Base-by-base conservation (phyloP, 2,329 filamentous ascomycete genomes). In the Neurospora sp. region DNA sequence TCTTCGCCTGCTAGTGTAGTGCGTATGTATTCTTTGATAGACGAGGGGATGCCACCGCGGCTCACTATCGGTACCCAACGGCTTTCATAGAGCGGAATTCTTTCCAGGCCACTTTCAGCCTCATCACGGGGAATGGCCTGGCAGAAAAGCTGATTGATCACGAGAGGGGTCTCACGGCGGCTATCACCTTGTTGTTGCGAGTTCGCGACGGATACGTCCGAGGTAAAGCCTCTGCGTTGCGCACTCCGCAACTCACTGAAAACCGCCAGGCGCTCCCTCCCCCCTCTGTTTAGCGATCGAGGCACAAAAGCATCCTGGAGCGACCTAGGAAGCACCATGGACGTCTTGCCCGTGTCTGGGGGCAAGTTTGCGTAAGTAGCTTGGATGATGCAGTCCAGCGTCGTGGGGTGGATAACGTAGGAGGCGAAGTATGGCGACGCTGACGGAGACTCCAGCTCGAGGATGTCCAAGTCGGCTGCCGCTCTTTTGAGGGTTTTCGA, bases 391-490 rank as follows among this genome's bases (percentile, higher is more conserved):
- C 72, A 70, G 65, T 77, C 76, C 6, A 76, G 72, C 17, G 76
- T 77, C 28, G 69, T 76, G 0, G 75, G 76, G 65, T 77, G 75
- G 17, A 77, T 40, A 6, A 75, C 62, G 66, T 72, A 67, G 10
- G 17, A 15, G 33, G 65, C 37, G 4, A 11, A n/a, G 19, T 52
- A 19, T 12, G 66, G n/a, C 36, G 66, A 38, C 66, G 41, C n/a
- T 19, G 39, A 38, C 36, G 17, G 38, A 39, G 38, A 39, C 38
- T 39, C 38, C 38, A 39, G 38, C 38, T 39, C 19, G 39, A 41
- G 17, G 33, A 52, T 52, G 66, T 17, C 66, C n/a, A 68, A 23
- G 38, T 12, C 28, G 19, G 66, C 46, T 23, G 46, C 46, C n/a
- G 37, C 17, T 37, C 3, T 69, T 41, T 39, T 40, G 28, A 74